Base-by-base conservation (phyloP, 257 asterid species). In the Salvia splendens region DNA sequence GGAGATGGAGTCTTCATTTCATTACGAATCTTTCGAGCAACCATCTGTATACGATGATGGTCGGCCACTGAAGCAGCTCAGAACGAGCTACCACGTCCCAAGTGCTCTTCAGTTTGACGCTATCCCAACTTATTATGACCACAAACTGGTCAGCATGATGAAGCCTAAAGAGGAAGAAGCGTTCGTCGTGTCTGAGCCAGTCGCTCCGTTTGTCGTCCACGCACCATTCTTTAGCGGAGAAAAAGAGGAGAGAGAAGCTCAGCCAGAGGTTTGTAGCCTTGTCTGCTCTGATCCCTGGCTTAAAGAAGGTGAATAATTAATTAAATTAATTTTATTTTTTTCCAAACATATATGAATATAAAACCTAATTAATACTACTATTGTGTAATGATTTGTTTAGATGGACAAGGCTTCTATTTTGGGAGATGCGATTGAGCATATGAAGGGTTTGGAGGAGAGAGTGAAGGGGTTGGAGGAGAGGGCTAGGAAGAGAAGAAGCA, bases 331-430 rank as follows among this genome's bases (percentile, higher is more conserved):
- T 10, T 38, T 4, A 36, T 36, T 38, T 1, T 40, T 16, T 17
- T 63, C 4, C n/a, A n/a, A 24, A 24, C 30, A 24, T 24, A n/a
- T n/a, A n/a, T n/a, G n/a, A n/a, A n/a, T n/a, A n/a, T n/a, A n/a
- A n/a, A 24, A 24, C 30, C 30, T 24, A 24, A 24, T 24, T 24
- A 24, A 24, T 24, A 1, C 30, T n/a, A n/a, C n/a, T 24, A 24
- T 24, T 24, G 30, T 24, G 30, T 24, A 24, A 24, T 24, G 30
- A 24, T 24, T 24, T 24, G 30, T 24, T 24, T 74, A 85, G 92
- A 85, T 84, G 91, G 96, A 89, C 61, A 89, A 87, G 83, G 93
- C 95, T 24, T 82, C 93, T 5, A 82, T 89, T 76, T 95, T 89
- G 51, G 93, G 86, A 67, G 95, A 85, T 58, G 89, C 96, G 0